Base-by-base conservation (phyloP, 2,329 filamentous ascomycete species). In the Dactylella cylindrospora region DNA sequence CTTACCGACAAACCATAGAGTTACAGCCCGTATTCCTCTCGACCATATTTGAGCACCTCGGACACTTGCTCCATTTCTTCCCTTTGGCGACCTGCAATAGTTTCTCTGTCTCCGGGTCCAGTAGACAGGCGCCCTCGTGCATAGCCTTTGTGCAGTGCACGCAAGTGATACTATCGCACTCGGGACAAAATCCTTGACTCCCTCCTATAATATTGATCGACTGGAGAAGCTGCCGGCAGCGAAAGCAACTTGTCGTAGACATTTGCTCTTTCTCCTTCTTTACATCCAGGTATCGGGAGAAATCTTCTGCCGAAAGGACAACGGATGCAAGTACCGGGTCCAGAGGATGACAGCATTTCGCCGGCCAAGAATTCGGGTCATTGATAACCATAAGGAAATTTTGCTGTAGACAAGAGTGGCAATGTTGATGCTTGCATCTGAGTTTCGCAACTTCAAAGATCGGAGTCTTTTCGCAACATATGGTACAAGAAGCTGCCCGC, bases 1-100 rank as follows among this genome's bases (percentile, higher is more conserved):
- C 57, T 22, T 25, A 62, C 57, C 57, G 49, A 15, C 57, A 64
- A 44, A 57, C 44, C 28, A 64, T 64, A 5, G 44, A 51, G 32
- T 64, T 57, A 32, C 59, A 64, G 1, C 59, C 59, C 3, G 51
- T 51, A 39, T 55, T 64, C 28, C 51, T 33, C 47, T 64, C 51
- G 6, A 64, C 59, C 59, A 64, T 64, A 20, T 64, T 64, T 2
- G 50, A 55, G 40, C 59, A 64, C 22, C 39, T 45, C 2, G 59
- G 59, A 15, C 59, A 64, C 39, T 57, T 57, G 39, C 52, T 55
- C 59, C 59, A 64, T 28, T 51, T 64, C 36, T 64, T 55, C 12
- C 52, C 52, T 28, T 64, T 41, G 12, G 59, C 59, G n/a, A 64
- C 31, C 15, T 47, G 33, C 13, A 64, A 26, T 5, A 64, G 28